Conservation (phyloP, 495 filamentous ascomycete genomes). For the Aspergillus indologenus region DNA sequence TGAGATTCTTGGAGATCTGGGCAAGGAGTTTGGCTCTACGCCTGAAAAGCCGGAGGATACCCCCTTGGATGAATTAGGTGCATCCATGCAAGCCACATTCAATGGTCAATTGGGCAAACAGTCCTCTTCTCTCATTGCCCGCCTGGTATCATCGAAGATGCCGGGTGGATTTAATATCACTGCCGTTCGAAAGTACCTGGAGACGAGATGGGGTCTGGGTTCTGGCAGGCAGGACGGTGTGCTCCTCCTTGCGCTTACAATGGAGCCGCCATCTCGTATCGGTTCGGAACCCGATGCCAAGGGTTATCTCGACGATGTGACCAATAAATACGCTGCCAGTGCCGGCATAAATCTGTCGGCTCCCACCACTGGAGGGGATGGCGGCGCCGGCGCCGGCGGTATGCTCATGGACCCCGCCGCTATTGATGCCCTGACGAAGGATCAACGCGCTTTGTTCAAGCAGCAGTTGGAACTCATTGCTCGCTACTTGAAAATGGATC, state of each 20-base stretch:
- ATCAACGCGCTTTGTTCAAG: constrained; percentile 92
- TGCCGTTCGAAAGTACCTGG: constrained; percentile 85
- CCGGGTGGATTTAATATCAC: constrained; percentile 99
- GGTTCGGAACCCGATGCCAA: constrained; percentile 89
- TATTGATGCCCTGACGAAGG: constrained; percentile 93
- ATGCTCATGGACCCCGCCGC: constrained; percentile 99
- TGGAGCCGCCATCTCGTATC: constrained; percentile 85
- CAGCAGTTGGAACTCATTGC: constrained; percentile 94
- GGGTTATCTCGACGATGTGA: constrained; percentile 78
- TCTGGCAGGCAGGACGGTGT: constrained; percentile 89
- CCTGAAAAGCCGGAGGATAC: constrained; percentile 99
- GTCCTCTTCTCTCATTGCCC: constrained; percentile 86
- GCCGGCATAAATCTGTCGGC: constrained; percentile 84
- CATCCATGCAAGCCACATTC: constrained; percentile 95
- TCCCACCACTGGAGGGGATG: constrained; percentile 70
- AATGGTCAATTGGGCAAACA: constrained; percentile 98
- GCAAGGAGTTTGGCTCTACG: constrained; percentile 97
- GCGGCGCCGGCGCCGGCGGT: constrained; percentile 61
- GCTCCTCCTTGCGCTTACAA: constrained; percentile 82
- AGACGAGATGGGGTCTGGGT: constrained; percentile 88
- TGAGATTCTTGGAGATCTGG: constrained; percentile 91
- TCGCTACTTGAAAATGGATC: constrained; percentile 93
- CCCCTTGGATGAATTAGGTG: constrained; percentile 91
- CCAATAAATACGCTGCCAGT: constrained; percentile 83
- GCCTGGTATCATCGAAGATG: constrained; percentile 98